Evolutionary conservation across 2,329 filamentous ascomycete genomes (phyloP).

Genomic region (Stenocarpella maydis): DNA sequence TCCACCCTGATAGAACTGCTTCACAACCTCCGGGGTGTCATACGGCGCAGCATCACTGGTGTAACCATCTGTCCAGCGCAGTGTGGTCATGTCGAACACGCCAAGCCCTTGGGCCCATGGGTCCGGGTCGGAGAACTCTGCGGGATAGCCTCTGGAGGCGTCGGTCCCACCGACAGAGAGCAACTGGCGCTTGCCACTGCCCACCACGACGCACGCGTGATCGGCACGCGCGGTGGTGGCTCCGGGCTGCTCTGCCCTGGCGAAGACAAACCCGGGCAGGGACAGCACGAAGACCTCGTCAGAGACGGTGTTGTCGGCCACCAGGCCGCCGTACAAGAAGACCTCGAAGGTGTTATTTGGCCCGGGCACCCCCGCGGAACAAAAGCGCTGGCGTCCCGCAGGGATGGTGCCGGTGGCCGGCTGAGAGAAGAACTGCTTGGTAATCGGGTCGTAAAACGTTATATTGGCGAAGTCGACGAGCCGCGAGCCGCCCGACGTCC

Average conservation of each 20-base stretch:
- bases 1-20: constrained; percentile 5
- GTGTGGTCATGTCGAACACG: constrained; percentile 49
- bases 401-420: constrained; percentile 44
- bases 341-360: constrained; percentile 48
- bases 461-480: constrained; percentile 43
- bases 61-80: constrained; percentile 43
- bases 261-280: constrained; percentile 49
- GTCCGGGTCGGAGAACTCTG: constrained; percentile 41
- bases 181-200: constrained; percentile 48
- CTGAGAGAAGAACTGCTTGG: constrained; percentile 47
- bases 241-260: constrained; percentile 40
- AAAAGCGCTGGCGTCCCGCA: constrained; percentile 42
- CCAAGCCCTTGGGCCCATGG: constrained; percentile 49
- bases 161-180: constrained; percentile 49
- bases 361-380: constrained; percentile 45
- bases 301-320: constrained; percentile 38
- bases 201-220: constrained; percentile 48
- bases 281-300: constrained; percentile 48
- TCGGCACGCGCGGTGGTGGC: constrained; percentile 41
- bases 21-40: constrained; percentile 1
- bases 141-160: constrained; percentile 38
- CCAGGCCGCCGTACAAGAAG: constrained; percentile 48
- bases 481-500: constrained; percentile 38
- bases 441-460: constrained; percentile 46
- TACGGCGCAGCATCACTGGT: neutral